These are phyloP conservation scores for Phytopythium helicoides DNA, from an alignment of 352 stramenopile species.

Conservation along the genomic window DNA sequence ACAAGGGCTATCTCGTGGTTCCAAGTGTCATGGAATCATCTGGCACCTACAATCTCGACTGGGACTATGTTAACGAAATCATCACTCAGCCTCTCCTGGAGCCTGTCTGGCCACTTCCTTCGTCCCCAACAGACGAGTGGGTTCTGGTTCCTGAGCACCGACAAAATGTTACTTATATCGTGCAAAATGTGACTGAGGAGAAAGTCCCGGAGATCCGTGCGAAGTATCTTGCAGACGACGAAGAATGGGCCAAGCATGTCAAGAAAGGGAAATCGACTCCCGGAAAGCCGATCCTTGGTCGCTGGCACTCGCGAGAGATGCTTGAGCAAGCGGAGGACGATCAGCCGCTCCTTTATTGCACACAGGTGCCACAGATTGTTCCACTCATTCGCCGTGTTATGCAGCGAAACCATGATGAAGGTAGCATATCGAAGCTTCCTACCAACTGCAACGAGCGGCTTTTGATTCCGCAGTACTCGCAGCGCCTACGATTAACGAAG, in stretches of 20 bases:
- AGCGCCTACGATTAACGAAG: conserved; percentile 57
- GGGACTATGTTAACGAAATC: conserved; percentile 62
- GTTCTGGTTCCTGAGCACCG: conserved; percentile 70
- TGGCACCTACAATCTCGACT: conserved; percentile 42
- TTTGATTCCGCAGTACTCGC: conserved; percentile 71
- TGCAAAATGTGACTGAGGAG: conserved; percentile 37
- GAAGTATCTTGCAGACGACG: conserved; percentile 45
- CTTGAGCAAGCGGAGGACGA: conserved; percentile 48
- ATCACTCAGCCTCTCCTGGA: conserved; percentile 60
- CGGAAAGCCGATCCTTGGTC: conserved; percentile 73
- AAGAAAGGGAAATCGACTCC: conserved; percentile 64
- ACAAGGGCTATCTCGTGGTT: conserved; percentile 86
- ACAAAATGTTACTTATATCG: conserved; percentile 70
- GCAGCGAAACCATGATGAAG: conserved; percentile 71
- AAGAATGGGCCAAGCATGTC: conserved; percentile 45
- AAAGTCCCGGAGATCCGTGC: conserved; percentile 44
- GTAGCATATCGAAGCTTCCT: conserved; percentile 47
- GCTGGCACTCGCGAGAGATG: conserved; percentile 70
- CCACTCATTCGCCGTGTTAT: conserved; percentile 82
- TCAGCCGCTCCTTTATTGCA: conserved; percentile 63
- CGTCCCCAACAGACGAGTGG: conserved; percentile 39
- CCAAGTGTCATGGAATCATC: conserved; percentile 36
- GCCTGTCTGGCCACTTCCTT: conserved; percentile 63
- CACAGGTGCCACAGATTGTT: conserved; percentile 75
- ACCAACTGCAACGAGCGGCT: conserved; percentile 78